A percentile compares a stretch with the other conserved stretches of the same genome.
Conservation (phyloP, 352 stramenopile species). For the Globisporangium spinosum region DNA sequence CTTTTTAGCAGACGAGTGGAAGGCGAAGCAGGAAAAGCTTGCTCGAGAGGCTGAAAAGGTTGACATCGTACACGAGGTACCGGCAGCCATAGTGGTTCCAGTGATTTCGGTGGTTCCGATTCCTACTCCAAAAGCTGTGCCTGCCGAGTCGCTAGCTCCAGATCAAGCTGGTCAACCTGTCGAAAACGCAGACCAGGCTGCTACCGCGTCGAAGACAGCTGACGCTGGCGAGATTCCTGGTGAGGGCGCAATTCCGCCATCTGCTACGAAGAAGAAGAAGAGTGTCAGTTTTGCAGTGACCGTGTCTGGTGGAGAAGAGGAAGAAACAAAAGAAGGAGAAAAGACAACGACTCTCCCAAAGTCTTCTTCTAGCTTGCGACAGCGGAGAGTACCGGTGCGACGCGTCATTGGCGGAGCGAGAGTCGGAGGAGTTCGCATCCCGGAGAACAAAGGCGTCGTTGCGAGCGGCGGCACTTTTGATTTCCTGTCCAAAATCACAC, state of each 20-base stretch:
- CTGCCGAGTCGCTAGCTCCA: neutral
- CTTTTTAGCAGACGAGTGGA: conserved; percentile 68
- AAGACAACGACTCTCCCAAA: conserved; percentile 3
- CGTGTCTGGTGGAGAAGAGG: conserved; percentile 28
- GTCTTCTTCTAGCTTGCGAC: conserved; percentile 8
- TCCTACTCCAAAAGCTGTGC: neutral
- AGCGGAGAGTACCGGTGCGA: conserved; percentile 26
- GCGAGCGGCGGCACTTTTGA: conserved; percentile 80
- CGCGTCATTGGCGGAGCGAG: conserved; percentile 29
- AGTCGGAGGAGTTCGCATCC: conserved; percentile 20
- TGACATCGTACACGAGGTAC: conserved; percentile 14
- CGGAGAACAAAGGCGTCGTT: conserved; percentile 61
- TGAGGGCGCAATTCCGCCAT: neutral
- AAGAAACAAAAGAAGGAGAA: conserved; percentile 25
- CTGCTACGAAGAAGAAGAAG: conserved; percentile 38
- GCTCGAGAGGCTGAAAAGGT: conserved; percentile 18
- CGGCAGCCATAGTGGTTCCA: neutral
- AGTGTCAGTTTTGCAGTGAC: conserved; percentile 58
- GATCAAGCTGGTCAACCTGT: neutral
- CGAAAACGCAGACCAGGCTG: neutral
- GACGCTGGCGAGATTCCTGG: neutral
- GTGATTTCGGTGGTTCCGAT: neutral
- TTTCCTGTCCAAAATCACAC: conserved; percentile 80
- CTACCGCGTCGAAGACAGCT: neutral
- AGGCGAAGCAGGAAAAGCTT: conserved; percentile 31